phyloP scores from a whole-genome alignment of 257 asterid genomes.

The Fraxinus pennsylvanica region DNA sequence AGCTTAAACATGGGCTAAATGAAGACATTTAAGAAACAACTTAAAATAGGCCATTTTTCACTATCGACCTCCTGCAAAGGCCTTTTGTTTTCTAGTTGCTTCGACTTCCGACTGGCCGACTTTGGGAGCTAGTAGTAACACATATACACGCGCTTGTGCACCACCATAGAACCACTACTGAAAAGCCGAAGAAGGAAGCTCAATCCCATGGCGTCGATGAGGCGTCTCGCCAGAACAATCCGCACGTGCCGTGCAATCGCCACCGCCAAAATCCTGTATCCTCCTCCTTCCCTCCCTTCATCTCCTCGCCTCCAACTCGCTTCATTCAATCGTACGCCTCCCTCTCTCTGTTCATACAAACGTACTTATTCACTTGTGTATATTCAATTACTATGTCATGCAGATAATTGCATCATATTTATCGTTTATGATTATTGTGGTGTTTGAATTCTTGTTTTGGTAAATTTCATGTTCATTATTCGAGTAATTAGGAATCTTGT shows the following conservation, averaged over 20 bases:
- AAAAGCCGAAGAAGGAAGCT: background rate
- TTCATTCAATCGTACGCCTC: conserved; percentile 41
- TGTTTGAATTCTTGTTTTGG: conserved; percentile 2
- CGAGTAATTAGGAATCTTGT: background rate
- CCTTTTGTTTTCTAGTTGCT: too few relatives aligned
- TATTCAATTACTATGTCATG: background rate
- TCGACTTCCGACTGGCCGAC: background rate
- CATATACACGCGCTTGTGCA: background rate
- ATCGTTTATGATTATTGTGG: background rate
- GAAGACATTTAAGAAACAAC: too few relatives aligned
- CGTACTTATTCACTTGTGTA: background rate
- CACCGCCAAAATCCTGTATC: conserved; percentile 51
- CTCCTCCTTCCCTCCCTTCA: conserved; percentile 30
- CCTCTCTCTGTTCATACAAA: background rate
- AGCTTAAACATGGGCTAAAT: too few relatives aligned
- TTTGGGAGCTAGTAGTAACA: background rate
- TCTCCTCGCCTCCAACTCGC: conserved; percentile 31
- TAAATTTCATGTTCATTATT: background rate
- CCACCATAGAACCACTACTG: conserved; percentile 24
- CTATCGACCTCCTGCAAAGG: too few relatives aligned
- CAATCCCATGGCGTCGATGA: conserved; percentile 45
- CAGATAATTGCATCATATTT: background rate
- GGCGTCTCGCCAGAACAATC: conserved; percentile 50
- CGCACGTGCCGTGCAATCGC: conserved; percentile 41
- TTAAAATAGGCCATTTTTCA: too few relatives aligned